Evolutionary conservation across 2,329 filamentous ascomycete species (phyloP).

Genomic region (Verticillium dahliae): DNA sequence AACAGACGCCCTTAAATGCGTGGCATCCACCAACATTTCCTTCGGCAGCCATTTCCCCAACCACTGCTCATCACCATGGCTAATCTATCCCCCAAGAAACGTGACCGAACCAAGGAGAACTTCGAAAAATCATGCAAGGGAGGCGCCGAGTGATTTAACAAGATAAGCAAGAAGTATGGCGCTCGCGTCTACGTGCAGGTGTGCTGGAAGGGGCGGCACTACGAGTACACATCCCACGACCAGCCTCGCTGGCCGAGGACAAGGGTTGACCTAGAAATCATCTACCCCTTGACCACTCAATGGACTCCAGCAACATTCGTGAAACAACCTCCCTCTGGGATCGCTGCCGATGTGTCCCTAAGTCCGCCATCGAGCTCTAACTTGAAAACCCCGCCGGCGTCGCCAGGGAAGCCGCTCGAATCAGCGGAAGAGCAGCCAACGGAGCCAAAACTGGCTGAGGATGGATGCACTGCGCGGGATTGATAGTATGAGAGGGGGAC

Average conservation of each 20-base stretch:
- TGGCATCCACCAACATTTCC: neutral
- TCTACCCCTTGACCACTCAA: too few relatives aligned
- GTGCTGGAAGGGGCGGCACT: neutral
- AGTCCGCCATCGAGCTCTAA: too few relatives aligned
- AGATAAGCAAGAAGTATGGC: slow-evolving; percentile 1
- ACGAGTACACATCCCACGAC: slow-evolving; percentile 1
- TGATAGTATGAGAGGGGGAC: too few relatives aligned
- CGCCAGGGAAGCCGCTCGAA: too few relatives aligned
- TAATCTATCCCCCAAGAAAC: neutral
- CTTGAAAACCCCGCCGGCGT: too few relatives aligned
- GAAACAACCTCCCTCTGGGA: too few relatives aligned
- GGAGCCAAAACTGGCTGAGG: too few relatives aligned
- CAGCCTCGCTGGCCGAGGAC: neutral
- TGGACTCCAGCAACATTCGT: too few relatives aligned
- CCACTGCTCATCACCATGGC: neutral
- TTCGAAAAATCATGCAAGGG: neutral
- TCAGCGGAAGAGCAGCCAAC: too few relatives aligned
- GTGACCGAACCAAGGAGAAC: slow-evolving; percentile 1
- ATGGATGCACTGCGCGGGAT: too few relatives aligned
- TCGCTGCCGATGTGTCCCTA: too few relatives aligned
- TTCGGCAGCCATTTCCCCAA: neutral
- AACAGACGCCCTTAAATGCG: neutral
- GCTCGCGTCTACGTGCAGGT: slow-evolving; percentile 1
- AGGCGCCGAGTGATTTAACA: neutral
- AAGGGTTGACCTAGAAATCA: too few relatives aligned